A percentile compares a stretch with the other conserved stretches of the same genome.
These are phyloP conservation scores for Ligustrum vulgare DNA, from an alignment of 257 asterid species.

Conservation along the genomic window DNA sequence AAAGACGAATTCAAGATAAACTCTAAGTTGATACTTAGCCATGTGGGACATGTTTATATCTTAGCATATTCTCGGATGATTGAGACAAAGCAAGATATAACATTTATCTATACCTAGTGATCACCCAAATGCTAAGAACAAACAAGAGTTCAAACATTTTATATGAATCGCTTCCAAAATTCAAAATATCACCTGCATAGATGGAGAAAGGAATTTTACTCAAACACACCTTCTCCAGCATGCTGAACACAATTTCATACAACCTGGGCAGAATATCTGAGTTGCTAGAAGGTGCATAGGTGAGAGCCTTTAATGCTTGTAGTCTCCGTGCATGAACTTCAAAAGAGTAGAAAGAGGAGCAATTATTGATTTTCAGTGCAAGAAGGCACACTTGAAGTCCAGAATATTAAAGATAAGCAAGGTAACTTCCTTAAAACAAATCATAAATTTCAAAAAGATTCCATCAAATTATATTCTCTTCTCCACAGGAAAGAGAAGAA, in stretches of 20 bases:
- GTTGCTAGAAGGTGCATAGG: conserved; percentile 92
- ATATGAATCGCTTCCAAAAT: conserved; percentile 4
- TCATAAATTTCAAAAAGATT: conserved; percentile 5
- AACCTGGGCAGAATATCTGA: conserved; percentile 83
- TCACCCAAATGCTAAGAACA: conserved; percentile 13
- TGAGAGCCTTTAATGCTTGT: conserved; percentile 96
- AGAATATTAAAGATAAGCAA: conserved; percentile 1
- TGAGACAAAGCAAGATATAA: conserved; percentile 9
- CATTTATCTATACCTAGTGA: neutral
- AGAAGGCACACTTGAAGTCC: conserved; percentile 18
- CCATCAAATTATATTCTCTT: conserved; percentile 1
- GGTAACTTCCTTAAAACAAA: conserved; percentile 13
- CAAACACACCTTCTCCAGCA: conserved; percentile 86
- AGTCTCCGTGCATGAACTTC: conserved; percentile 97
- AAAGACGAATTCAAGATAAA: neutral
- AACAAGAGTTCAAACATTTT: neutral
- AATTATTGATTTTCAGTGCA: conserved; percentile 20
- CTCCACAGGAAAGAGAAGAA: neutral
- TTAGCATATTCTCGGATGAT: neutral
- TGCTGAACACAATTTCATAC: conserved; percentile 90
- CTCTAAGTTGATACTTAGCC: conserved; percentile 8
- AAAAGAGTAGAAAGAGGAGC: conserved; percentile 33
- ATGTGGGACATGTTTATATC: conserved; percentile 4
- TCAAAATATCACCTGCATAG: neutral
- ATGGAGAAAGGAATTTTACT: conserved; percentile 9